A percentile compares a stretch with the other conserved stretches of the same genome.
Conservation (phyloP, 306 rosid species). For the Nissolia schottii region DNA sequence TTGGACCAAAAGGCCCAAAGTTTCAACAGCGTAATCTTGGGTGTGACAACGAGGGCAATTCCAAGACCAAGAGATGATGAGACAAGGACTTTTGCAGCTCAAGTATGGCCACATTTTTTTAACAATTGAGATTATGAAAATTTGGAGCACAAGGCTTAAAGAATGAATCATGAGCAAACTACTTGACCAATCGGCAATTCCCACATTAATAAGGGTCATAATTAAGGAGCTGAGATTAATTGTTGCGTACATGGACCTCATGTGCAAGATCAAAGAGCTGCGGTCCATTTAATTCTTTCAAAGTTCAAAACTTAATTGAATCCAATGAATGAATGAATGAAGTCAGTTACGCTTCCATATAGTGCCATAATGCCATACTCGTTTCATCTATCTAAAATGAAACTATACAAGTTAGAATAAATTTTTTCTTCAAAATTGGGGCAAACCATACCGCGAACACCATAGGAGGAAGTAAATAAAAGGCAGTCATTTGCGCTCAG, state of each 20-base stretch:
- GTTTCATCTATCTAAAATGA: no score
- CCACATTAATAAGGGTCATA: not conserved
- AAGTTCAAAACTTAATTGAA: not conserved
- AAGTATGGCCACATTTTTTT: not conserved
- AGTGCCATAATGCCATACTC: not conserved
- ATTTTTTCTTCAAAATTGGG: no score
- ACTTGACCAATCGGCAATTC: not conserved
- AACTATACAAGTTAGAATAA: no score
- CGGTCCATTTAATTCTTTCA: not conserved
- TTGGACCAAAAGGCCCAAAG: not conserved
- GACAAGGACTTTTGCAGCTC: not conserved
- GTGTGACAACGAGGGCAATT: not conserved
- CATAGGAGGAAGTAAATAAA: no score
- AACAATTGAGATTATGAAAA: not conserved
- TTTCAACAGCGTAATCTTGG: constrained; percentile 23
- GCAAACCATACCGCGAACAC: no score
- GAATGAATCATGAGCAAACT: not conserved
- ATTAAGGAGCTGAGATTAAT: not conserved
- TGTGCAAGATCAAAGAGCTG: not conserved
- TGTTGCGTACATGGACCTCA: not conserved
- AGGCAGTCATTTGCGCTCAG: no score
- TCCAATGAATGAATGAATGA: not conserved
- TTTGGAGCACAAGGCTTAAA: not conserved
- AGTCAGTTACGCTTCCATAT: not conserved
- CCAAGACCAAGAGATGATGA: not conserved